Evolutionary conservation across 2,329 filamentous ascomycete species (phyloP), one percentile per base, ranked within the genome.

Genomic region (Colletotrichum abscissum): DNA sequence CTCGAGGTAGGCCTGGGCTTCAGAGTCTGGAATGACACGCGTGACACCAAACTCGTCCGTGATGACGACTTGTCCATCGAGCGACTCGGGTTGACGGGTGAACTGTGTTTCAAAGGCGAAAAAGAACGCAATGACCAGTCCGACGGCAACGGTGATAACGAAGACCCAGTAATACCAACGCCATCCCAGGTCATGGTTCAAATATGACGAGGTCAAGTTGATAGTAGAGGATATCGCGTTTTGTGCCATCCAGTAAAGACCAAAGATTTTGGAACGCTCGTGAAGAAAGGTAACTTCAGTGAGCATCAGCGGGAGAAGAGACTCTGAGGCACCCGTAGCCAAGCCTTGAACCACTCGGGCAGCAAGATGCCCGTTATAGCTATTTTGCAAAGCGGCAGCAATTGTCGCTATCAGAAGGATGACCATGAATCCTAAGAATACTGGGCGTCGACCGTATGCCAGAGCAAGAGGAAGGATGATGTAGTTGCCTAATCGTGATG

Each of bases 101-200:
- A 81, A 85, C 24, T 78, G 77, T 0, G 84, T 80, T 80, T 88
- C 80, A 71, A 87, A 80, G 67, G 82, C 76, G 67, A 81, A 67
- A 74, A 85, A 79, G 76, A 85, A 59, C 70, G 82, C 75, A 28
- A 85, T 66, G 73, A 87, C 59, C 9, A 84, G 75, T 1, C 82
- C 81, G 6, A 80, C 64, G 9, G 76, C 81, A 9, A 80, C 75
- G 5, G 82, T 78, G 54, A 83, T 82, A 11, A 78, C 79, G 24
- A 82, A 82, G 1, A 84, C 78, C 81, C 81, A 83, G 62, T 85
- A 85, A 75, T 83, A 85, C 81, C 82, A 85, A 49, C 82, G 76
- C 83, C 84, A 85, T 1, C 80, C 79, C 0, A 81, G 74, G 5
- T 80, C 79, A 1, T 79, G 80, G 2, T 79, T 80, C 33, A 82